A percentile compares a stretch with the other conserved stretches of the same genome.
Evolutionary conservation across 2,329 filamentous ascomycete species (phyloP).

Genomic region (Colletotrichum limetticola): DNA sequence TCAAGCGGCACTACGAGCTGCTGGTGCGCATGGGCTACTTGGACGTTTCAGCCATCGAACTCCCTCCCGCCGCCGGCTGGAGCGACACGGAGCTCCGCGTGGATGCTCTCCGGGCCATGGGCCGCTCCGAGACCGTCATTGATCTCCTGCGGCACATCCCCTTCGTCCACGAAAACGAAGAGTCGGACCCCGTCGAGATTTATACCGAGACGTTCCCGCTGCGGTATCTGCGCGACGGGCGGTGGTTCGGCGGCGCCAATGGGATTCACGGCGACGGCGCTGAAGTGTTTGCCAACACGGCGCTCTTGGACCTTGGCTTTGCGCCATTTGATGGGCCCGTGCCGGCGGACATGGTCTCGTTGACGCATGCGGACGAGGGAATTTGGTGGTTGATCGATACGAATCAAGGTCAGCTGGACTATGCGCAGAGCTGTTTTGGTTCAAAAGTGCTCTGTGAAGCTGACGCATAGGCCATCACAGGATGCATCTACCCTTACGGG

Average conservation of each 20-base stretch:
- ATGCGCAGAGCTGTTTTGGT: too few relatives aligned
- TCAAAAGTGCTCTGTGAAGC: background rate
- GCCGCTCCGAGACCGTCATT: constrained; percentile 31
- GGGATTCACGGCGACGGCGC: background rate
- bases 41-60: constrained; percentile 15
- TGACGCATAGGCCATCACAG: background rate
- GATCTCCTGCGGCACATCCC: constrained; percentile 31
- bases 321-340: constrained; percentile 34
- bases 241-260: constrained; percentile 22
- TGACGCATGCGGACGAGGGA: constrained; percentile 33
- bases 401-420: constrained; percentile 17
- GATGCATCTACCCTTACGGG: constrained; percentile 32
- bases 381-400: constrained; percentile 33
- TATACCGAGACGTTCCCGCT: constrained; percentile 32
- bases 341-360: constrained; percentile 31
- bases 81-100: constrained; percentile 31
- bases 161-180: constrained; percentile 31
- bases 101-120: constrained; percentile 34
- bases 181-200: constrained; percentile 24
- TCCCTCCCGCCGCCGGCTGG: constrained; percentile 26
- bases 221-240: constrained; percentile 30
- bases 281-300: constrained; percentile 8
- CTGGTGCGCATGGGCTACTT: constrained; percentile 33
- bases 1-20: constrained; percentile 32
- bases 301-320: constrained; percentile 27